Conservation (phyloP, 495 filamentous ascomycete species). For the Aspergillus biplanus region DNA sequence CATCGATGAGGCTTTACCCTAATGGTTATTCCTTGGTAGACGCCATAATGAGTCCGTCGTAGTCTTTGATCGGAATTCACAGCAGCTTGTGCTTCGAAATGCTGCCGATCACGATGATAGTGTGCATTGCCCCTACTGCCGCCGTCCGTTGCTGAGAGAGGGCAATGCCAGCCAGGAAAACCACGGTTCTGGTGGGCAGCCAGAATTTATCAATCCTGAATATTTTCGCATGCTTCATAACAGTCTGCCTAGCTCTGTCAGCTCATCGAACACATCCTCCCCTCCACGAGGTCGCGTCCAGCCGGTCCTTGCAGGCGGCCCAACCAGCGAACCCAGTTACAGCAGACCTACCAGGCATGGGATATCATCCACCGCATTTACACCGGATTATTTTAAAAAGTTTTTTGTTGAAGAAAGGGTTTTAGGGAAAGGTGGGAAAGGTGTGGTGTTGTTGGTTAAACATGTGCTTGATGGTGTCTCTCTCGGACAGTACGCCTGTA, state of each 20-base stretch:
- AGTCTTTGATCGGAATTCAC: slow-evolving; percentile 82
- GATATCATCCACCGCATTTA: slow-evolving; percentile 86
- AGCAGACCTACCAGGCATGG: slow-evolving; percentile 56
- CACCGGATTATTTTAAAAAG: slow-evolving; percentile 83
- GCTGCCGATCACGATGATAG: slow-evolving; percentile 46
- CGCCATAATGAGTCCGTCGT: slow-evolving; percentile 93
- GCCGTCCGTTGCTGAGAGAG: slow-evolving; percentile 68
- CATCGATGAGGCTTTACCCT: slow-evolving; percentile 1
- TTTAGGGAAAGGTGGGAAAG: slow-evolving; percentile 89
- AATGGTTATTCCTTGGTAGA: slow-evolving; percentile 46
- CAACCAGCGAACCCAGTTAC: slow-evolving; percentile 43
- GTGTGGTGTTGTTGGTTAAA: slow-evolving; percentile 87
- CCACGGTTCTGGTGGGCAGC: slow-evolving; percentile 44
- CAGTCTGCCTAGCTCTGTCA: slow-evolving; percentile 55
- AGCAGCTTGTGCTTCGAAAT: slow-evolving; percentile 79
- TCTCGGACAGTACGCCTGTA: slow-evolving; percentile 93
- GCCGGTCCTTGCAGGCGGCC: slow-evolving; percentile 43
- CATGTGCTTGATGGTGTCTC: slow-evolving; percentile 87
- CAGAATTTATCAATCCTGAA: slow-evolving; percentile 80
- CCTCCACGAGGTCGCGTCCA: slow-evolving; percentile 57
- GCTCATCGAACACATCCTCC: slow-evolving; percentile 53
- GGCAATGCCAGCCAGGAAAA: slow-evolving; percentile 41
- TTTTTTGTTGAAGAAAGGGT: slow-evolving; percentile 89
- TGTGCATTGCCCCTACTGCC: slow-evolving; percentile 81
- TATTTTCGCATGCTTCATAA: slow-evolving; percentile 93